Base-by-base conservation (phyloP, 257 asterid genomes). In the Solanum piurae region DNA sequence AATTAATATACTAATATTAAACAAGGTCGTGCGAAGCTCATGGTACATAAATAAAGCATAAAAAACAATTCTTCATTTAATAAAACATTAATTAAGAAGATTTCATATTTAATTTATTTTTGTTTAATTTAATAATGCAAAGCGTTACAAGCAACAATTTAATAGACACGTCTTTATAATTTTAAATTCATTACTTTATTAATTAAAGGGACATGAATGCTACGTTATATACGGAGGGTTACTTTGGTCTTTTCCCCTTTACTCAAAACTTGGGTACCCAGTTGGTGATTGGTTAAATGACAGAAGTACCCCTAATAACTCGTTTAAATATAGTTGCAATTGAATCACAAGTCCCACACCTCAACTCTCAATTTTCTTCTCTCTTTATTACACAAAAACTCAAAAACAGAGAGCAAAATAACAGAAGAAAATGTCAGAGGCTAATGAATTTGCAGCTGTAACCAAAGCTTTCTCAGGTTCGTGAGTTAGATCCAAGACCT, bases 391-490 rank as follows among this genome's bases (percentile, higher is more conserved):
- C 84, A 79, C 64, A 2, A 25, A 77, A 42, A 79, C 84, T 44
- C 9, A 14, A 12, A 42, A 13, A 38, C 34, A 23, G 0, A 23
- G 0, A 77, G 14, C 4, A 7, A 40, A 40, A 40, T n/a, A 6
- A 38, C 62, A 14, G 5, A 77, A 44, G 18, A 49, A 82, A 89
- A 95, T 95, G 96, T 94, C 95, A 85, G 92, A 90, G 40, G 89
- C 94, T 18, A 93, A 92, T 84, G 96, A 92, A 84, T 86, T 87
- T 34, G 93, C 89, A 91, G 91, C 93, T 88, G 93, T 95, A 88
- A 89, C 92, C 90, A 93, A 79, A 87, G 97, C 98, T 83, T 93
- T 95, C 93, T 89, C 96, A 92, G 98, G 98, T 94, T 34, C 5
- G 4, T n/a, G 16, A n/a, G 33, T 62, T 62, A 62, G 3, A 62